These are phyloP conservation scores for Carex pumila DNA, from an alignment of 176 grass and related monocot species.

Conservation along the genomic window DNA sequence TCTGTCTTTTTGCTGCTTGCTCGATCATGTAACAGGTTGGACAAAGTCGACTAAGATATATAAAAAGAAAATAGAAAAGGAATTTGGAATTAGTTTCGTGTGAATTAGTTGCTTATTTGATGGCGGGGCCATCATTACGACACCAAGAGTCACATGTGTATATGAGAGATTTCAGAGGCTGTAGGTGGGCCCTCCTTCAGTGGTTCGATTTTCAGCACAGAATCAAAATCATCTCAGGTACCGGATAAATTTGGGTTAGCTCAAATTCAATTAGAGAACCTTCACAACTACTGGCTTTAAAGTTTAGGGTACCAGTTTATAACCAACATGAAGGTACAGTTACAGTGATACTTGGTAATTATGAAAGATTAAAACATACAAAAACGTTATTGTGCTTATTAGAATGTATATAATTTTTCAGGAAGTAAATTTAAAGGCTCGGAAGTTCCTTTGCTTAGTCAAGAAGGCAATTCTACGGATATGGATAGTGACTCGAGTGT, in stretches of 20 bases:
- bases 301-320: not conserved
- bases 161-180: conserved; percentile 48
- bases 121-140: conserved; percentile 36
- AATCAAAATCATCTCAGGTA: conserved; percentile 17
- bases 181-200: conserved; percentile 54
- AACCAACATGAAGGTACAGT: not conserved
- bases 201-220: conserved; percentile 57
- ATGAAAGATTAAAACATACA: not conserved
- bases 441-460: conserved; percentile 37
- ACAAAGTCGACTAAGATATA: not conserved
- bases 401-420: conserved; percentile 22
- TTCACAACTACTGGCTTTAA: not conserved
- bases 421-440: conserved; percentile 30
- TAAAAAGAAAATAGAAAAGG: not conserved
- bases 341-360: not conserved
- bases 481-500: conserved; percentile 8
- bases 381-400: not conserved
- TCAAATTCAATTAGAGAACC: not conserved
- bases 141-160: conserved; percentile 50
- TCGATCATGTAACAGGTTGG: not conserved
- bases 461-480: conserved; percentile 24
- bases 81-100: not conserved
- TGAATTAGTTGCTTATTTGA: not conserved
- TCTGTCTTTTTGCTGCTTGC: not conserved
- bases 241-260: not conserved